Evolutionary conservation across 139 green algal genomes (phyloP).

Genomic region (Chara braunii): DNA sequence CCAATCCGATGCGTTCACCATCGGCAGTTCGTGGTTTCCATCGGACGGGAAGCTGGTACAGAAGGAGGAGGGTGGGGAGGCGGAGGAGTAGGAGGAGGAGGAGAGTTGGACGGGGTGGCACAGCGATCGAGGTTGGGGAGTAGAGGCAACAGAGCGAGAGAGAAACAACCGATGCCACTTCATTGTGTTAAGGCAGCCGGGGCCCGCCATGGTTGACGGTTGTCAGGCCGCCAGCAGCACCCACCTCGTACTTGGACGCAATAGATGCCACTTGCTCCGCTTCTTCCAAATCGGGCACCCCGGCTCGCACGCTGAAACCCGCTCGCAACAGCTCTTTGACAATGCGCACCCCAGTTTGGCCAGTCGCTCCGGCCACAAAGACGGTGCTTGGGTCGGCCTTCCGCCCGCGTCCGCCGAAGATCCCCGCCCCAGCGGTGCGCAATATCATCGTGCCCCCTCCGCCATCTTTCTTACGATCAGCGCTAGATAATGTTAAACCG

Average conservation of each 20-base stretch:
- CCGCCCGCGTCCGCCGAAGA: conserved; percentile 8
- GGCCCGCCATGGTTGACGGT: not conserved
- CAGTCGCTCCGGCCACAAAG: conserved; percentile 79
- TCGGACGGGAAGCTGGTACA: no score
- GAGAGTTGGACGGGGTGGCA: not conserved
- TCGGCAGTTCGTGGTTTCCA: no score
- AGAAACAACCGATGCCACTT: not conserved
- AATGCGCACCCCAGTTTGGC: conserved; percentile 62
- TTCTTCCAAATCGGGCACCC: conserved; percentile 4
- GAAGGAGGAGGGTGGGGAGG: not conserved
- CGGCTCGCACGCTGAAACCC: conserved; percentile 15
- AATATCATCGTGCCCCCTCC: no score
- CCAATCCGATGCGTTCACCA: no score
- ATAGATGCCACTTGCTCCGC: conserved; percentile 12
- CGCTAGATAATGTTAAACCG: no score
- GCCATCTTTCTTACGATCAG: no score
- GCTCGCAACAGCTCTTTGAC: conserved; percentile 39
- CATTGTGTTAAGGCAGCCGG: not conserved
- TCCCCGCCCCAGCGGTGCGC: no score
- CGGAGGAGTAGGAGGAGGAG: not conserved
- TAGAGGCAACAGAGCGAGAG: not conserved
- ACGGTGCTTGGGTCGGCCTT: conserved; percentile 44
- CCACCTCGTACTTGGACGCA: conserved; percentile 7
- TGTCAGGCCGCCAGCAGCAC: no score
- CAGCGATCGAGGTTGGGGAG: not conserved